Percentiles rank a stretch among this genome's conserved stretches.
phyloP scores from a whole-genome alignment of 208 protist genomes.

The Naegleria lovaniensis region DNA sequence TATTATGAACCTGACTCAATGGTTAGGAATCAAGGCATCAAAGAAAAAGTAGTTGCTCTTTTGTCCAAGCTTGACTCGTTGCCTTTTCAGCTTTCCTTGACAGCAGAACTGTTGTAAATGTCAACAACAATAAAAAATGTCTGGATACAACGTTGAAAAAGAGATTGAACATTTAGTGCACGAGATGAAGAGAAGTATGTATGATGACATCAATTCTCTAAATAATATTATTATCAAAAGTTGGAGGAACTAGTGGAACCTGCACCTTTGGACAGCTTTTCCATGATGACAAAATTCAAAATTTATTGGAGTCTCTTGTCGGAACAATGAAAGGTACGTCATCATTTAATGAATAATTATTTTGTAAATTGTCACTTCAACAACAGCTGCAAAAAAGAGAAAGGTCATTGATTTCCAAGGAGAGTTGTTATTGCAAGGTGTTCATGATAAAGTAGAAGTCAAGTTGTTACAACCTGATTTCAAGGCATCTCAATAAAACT shows the following conservation, averaged over 20 bases:
- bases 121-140: background rate
- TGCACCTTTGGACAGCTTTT: background rate
- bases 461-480: slow-evolving; percentile 20
- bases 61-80: background rate
- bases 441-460: background rate
- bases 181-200: slow-evolving; percentile 6
- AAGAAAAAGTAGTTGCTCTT: background rate
- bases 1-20: background rate
- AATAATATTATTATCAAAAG: background rate
- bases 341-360: background rate
- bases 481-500: slow-evolving; percentile 51
- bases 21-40: background rate
- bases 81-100: background rate
- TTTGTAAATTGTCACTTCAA: background rate
- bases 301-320: background rate
- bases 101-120: background rate
- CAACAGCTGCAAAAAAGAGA: background rate
- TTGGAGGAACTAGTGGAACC: background rate
- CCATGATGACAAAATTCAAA: slow-evolving; percentile 20
- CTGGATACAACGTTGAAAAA: background rate
- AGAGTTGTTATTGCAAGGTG: background rate
- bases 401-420: background rate
- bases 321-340: slow-evolving; percentile 5
- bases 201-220: background rate
- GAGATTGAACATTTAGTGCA: slow-evolving; percentile 15